phyloP scores from a whole-genome alignment of 306 rosid genomes.

The Cucumis hystrix region DNA sequence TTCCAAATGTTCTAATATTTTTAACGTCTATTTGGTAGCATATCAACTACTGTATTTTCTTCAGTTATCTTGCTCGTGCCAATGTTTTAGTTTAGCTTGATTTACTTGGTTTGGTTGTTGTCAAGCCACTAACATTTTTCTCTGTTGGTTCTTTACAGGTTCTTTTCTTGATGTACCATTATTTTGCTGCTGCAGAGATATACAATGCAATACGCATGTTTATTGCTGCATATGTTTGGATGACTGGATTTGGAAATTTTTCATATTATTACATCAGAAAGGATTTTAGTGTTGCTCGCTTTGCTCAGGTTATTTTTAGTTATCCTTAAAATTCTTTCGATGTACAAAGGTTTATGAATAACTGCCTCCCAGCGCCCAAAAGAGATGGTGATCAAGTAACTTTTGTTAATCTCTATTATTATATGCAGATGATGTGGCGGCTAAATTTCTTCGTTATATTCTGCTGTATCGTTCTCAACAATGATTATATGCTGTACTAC shows the following conservation, averaged over 20 bases:
- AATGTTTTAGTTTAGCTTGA: neutral
- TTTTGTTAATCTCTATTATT: neutral
- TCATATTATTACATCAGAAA: conserved; percentile 87
- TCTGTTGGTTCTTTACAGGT: conserved; percentile 36
- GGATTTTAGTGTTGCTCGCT: conserved; percentile 89
- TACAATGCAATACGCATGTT: conserved; percentile 90
- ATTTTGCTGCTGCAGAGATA: conserved; percentile 92
- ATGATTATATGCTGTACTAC: conserved; percentile 90
- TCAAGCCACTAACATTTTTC: neutral
- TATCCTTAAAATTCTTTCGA: neutral
- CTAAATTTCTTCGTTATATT: conserved; percentile 80
- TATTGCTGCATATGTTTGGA: conserved; percentile 99
- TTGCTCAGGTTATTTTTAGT: conserved; percentile 59
- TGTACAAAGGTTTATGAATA: neutral
- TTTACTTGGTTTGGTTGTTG: neutral
- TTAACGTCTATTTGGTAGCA: neutral
- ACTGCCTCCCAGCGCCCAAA: neutral
- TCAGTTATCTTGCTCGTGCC: neutral
- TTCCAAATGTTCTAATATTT: neutral
- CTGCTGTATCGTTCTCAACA: conserved; percentile 87
- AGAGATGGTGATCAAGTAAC: neutral
- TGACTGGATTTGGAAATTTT: conserved; percentile 99
- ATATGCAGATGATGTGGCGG: conserved; percentile 95
- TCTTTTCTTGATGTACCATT: conserved; percentile 90
- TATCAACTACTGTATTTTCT: neutral